Base-by-base conservation (phyloP, 2,329 filamentous ascomycete species). In the Talaromyces sp. region DNA sequence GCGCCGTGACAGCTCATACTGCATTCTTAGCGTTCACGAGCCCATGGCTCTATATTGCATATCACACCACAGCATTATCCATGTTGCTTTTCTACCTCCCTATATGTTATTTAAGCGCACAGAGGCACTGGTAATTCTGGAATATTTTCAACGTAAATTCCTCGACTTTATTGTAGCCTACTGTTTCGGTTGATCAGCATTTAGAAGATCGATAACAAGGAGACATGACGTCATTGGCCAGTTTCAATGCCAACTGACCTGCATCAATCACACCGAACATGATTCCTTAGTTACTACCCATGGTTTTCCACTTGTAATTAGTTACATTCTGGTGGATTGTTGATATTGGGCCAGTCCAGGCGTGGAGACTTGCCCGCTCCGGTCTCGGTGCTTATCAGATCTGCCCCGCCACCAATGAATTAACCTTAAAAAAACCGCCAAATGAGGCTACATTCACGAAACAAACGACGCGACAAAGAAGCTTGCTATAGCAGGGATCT, bases 311-410 rank as follows among this genome's bases (percentile, higher is more conserved):
- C 17, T 33, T n/a, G 15, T 8, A n/a, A 39, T n/a, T n/a, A 15
- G 22, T 10, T 13, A 13, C 15, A 36, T 36, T 4, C 11, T 15
- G 33, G 33, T 27, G 49, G 28, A 15, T 3, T 52, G 13, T 15
- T 15, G 15, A 2, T 5, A 15, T 36, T 11, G 10, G 11, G 22
- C 5, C 49, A 19, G 28, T 52, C 17, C 49, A 30, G 49, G 22
- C 28, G 33, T 15, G 33, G 13, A 17, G 3, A 7, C 51, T 3
- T 27, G 17, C 11, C 19, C 25, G 10, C 59, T 61, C 60, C 60
- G 60, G 58, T 25, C 58, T 49, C 60, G 60, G 60, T 36, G 55
- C 60, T 47, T 47, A 13, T 47, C 44, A 47, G 44, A 47, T 47
- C 9, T 47, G 19, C 44, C 44, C 44, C 44, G 44, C 44, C n/a